Evolutionary conservation across 257 asterid genomes (phyloP).

Genomic region (Solanum ahanhuiri): DNA sequence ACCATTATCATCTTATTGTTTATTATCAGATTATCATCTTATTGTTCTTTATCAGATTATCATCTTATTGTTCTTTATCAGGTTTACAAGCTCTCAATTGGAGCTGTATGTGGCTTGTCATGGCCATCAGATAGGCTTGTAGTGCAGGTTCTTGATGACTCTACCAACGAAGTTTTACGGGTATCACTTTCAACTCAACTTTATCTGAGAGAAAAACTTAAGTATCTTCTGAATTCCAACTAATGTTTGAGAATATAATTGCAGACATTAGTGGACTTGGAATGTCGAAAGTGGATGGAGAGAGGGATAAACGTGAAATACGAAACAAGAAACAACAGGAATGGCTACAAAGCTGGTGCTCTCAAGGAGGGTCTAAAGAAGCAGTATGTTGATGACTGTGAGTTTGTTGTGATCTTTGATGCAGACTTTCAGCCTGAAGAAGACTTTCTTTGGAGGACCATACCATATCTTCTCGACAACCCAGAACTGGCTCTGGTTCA

Average conservation of each 20-base stretch:
- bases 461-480: constrained; percentile 67
- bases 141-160: constrained; percentile 85
- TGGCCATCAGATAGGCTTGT: constrained; percentile 78
- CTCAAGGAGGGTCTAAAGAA: constrained; percentile 79
- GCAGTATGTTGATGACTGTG: constrained; percentile 68
- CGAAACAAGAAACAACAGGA: constrained; percentile 86
- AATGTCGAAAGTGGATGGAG: constrained; percentile 59
- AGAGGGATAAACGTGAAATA: constrained; percentile 68
- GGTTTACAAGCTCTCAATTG: constrained; percentile 92
- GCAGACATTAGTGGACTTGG: constrained; percentile 63
- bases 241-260: constrained; percentile 4
- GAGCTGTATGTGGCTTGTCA: constrained; percentile 63
- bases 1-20: not conserved
- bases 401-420: constrained; percentile 75
- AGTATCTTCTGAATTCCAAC: not conserved
- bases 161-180: constrained; percentile 67
- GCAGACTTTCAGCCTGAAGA: constrained; percentile 95
- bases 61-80: constrained; percentile 11
- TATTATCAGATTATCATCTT: constrained; percentile 19
- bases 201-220: not conserved
- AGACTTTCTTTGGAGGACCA: constrained; percentile 76
- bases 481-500: constrained; percentile 89
- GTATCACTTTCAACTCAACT: constrained; percentile 25
- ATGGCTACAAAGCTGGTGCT: constrained; percentile 91
- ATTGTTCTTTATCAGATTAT: constrained; percentile 21